A percentile compares a stretch with the other conserved stretches of the same genome.
Evolutionary conservation across 2,329 filamentous ascomycete genomes (phyloP).

Genomic region (Fusarium aywerte): DNA sequence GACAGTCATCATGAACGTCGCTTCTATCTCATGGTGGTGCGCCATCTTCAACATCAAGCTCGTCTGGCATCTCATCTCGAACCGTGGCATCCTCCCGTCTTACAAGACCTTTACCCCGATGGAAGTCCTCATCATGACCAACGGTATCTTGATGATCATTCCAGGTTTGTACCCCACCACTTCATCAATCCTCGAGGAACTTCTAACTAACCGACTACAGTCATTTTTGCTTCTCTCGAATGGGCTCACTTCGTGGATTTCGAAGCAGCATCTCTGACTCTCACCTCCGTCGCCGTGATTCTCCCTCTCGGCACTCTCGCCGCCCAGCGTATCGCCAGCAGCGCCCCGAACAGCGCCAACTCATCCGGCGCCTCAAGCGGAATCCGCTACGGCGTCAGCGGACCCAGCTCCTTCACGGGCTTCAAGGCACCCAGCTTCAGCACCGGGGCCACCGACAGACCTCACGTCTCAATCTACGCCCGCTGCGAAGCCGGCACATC

Average conservation of each 20-base stretch:
- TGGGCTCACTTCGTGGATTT: conserved; percentile 57
- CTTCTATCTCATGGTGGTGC: conserved; percentile 64
- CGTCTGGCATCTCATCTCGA: conserved; percentile 59
- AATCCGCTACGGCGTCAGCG: conserved; percentile 26
- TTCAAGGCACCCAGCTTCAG: conserved; percentile 42
- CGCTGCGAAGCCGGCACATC: conserved; percentile 41
- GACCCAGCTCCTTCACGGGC: conserved; percentile 31
- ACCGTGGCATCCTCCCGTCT: conserved; percentile 59
- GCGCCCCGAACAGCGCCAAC: conserved; percentile 37
- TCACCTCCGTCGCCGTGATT: conserved; percentile 62
- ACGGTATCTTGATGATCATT: conserved; percentile 66
- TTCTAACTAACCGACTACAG: conserved; percentile 47
- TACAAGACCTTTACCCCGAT: conserved; percentile 59
- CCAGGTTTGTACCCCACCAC: conserved; percentile 56
- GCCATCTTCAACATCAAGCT: conserved; percentile 65
- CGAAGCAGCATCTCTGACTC: conserved; percentile 61
- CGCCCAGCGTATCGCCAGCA: conserved; percentile 58
- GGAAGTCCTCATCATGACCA: conserved; percentile 66
- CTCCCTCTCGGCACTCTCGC: conserved; percentile 64
- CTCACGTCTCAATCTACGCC: conserved; percentile 42
- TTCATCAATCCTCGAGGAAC: background rate
- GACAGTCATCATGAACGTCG: conserved; percentile 54
- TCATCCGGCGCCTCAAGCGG: conserved; percentile 32
- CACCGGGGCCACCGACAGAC: conserved; percentile 26
- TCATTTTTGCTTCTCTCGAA: conserved; percentile 62